Base-by-base conservation (phyloP, 306 rosid genomes). In the Cucurbita moschata region DNA sequence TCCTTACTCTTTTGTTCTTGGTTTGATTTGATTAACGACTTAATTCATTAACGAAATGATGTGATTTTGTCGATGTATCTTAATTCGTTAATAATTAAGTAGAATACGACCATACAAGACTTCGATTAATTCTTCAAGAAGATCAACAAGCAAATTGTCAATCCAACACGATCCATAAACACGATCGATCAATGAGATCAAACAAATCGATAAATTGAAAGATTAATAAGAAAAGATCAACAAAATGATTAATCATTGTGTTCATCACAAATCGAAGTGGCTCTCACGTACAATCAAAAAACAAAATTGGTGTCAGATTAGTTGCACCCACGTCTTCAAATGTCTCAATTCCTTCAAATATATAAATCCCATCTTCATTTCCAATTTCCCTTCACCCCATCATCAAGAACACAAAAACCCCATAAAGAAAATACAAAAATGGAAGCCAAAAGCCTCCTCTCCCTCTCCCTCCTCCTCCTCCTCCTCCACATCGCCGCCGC, bases 401-500 rank as follows among this genome's bases (percentile, higher is more conserved):
- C 58, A 44, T 63, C 72, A 26, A 21, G 26, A 0, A 0, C 42
- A 14, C 60, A 26, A 56, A 72, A 47, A 67, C 50, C 15, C 15
- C 64, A 10, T 23, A 7, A 16, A 67, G 43, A 37, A 44, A 37
- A 61, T 26, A 11, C 7, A 19, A 77, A 84, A 83, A 88, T 92
- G 98, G 90, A 91, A 59, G 35, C 56, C 71, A 77, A 9, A 11
- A 61, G 70, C 77, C 69, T 88, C 71, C 3, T 83, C 62, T 75
- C 78, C 35, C 75, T 90, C 66, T 59, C 84, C 53, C 77, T 86
- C 72, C 53, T 80, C 66, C 62, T 79, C 30, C 78, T 86, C 63
- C 16, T 64, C 50, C 80, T 88, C 76, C 56, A 80, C 38, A 85
- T 88, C 4, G 50, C 18, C 42, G 73, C 78, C 30, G n/a, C 73